phyloP scores from a whole-genome alignment of 768 basidiomycete species.

The Suillus subaureus region DNA sequence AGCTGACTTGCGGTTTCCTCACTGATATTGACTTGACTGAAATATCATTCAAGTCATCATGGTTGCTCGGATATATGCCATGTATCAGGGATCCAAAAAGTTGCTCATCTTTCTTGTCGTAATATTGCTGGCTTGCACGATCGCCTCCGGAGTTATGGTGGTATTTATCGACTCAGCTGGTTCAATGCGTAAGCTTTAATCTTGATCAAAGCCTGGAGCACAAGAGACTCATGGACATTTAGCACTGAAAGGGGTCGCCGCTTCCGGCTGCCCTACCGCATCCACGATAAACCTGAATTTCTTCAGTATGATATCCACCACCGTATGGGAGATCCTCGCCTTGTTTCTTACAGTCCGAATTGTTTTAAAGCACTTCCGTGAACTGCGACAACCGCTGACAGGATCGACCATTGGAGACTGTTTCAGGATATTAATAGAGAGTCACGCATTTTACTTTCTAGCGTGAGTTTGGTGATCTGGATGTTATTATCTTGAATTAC shows the following conservation, averaged over 20 bases:
- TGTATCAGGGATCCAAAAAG: neutral
- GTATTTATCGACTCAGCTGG: accelerated
- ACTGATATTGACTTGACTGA: neutral
- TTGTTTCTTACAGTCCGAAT: neutral
- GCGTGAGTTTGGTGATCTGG: neutral
- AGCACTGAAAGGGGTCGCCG: neutral
- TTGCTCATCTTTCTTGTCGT: neutral
- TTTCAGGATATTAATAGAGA: neutral
- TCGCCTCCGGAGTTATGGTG: neutral
- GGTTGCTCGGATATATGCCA: neutral
- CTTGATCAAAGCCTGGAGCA: neutral
- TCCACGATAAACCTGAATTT: neutral
- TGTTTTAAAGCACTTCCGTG: neutral
- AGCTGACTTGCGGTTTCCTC: neutral
- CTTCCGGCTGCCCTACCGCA: neutral
- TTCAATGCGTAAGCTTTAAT: neutral
- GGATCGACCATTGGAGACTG: neutral
- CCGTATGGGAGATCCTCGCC: neutral
- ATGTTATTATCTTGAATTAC: neutral
- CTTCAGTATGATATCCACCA: neutral
- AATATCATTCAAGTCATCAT: neutral
- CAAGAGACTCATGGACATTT: neutral
- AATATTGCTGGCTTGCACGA: neutral
- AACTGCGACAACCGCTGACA: neutral
- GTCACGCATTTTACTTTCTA: neutral